These are phyloP conservation scores for Ensete glaucum DNA, from an alignment of 176 grass and related monocot species.

Conservation along the genomic window DNA sequence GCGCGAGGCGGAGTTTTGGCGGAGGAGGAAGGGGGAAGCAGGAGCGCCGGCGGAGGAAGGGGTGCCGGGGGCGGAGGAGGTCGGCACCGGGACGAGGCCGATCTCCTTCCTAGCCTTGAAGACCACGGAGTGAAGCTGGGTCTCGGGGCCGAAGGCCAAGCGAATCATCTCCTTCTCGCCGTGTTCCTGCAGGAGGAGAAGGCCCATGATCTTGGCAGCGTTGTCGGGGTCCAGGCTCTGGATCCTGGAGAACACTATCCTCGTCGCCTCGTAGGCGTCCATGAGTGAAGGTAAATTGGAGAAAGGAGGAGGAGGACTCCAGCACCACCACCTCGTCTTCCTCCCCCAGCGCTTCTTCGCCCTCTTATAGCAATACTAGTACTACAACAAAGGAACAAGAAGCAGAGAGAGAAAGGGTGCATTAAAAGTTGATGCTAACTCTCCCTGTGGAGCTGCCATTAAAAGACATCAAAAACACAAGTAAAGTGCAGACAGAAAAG, in stretches of 20 bases:
- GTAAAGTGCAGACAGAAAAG: background rate
- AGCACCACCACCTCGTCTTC: background rate
- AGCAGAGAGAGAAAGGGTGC: background rate
- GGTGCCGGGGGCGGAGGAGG: slow-evolving; percentile 29
- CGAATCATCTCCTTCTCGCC: slow-evolving; percentile 98
- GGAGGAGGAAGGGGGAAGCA: slow-evolving; percentile 38
- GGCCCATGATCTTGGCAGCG: slow-evolving; percentile 89
- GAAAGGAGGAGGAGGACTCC: background rate
- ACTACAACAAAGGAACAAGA: slow-evolving; percentile 6
- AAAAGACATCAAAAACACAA: slow-evolving; percentile 3
- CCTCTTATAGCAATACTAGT: slow-evolving; percentile 13
- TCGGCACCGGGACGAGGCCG: slow-evolving; percentile 22
- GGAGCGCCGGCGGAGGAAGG: slow-evolving; percentile 21
- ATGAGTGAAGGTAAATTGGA: slow-evolving; percentile 22
- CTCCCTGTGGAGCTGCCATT: background rate
- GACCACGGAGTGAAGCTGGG: slow-evolving; percentile 61
- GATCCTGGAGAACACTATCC: slow-evolving; percentile 95
- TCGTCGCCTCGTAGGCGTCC: slow-evolving; percentile 96
- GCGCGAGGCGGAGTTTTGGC: slow-evolving; percentile 41
- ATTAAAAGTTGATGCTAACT: slow-evolving; percentile 13
- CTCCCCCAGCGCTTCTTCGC: background rate
- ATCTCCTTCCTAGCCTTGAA: slow-evolving; percentile 66
- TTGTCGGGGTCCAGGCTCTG: slow-evolving; percentile 79
- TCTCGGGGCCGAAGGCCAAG: slow-evolving; percentile 77
- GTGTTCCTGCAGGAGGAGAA: slow-evolving; percentile 83